phyloP scores from a whole-genome alignment of 2,329 filamentous ascomycete species.

The Leptographium lundbergii region DNA sequence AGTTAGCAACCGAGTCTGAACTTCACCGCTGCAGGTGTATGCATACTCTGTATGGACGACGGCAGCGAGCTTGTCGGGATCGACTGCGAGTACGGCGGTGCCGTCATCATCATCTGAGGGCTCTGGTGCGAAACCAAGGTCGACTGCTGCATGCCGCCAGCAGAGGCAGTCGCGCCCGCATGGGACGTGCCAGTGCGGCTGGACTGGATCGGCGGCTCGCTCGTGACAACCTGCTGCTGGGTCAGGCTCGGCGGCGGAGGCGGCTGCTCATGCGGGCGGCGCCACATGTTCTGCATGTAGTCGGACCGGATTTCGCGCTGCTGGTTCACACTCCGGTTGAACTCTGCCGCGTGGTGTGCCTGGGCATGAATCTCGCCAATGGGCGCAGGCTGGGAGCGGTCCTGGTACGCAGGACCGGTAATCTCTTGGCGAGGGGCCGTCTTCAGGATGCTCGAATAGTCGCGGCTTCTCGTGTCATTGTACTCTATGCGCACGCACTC shows the following conservation, averaged over 20 bases:
- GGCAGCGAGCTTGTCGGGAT: conserved; percentile 60
- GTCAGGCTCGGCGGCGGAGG: conserved; percentile 29
- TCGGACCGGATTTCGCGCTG: conserved; percentile 68
- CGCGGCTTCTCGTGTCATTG: conserved; percentile 62
- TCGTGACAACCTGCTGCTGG: conserved; percentile 34
- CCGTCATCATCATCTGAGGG: conserved; percentile 54
- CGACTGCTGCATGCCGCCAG: conserved; percentile 34
- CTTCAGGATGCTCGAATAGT: conserved; percentile 67
- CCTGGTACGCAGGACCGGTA: conserved; percentile 75
- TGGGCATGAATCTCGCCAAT: conserved; percentile 73
- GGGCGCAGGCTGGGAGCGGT: conserved; percentile 65
- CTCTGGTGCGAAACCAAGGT: conserved; percentile 48
- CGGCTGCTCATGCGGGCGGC: conserved; percentile 68
- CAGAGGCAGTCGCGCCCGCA: conserved; percentile 39
- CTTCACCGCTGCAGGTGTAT: not conserved
- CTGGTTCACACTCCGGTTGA: conserved; percentile 71
- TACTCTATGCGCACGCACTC: conserved; percentile 40
- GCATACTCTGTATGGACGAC: conserved; percentile 33
- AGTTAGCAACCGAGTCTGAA: conserved; percentile 33
- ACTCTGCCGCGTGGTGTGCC: conserved; percentile 79
- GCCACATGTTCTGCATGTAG: conserved; percentile 73
- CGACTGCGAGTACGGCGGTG: conserved; percentile 55
- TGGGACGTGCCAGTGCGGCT: conserved; percentile 46
- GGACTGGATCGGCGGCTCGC: conserved; percentile 31
- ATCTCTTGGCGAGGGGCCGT: conserved; percentile 83